Conservation (phyloP, 148 eudicot species). For the Chenopodium berlandieri region DNA sequence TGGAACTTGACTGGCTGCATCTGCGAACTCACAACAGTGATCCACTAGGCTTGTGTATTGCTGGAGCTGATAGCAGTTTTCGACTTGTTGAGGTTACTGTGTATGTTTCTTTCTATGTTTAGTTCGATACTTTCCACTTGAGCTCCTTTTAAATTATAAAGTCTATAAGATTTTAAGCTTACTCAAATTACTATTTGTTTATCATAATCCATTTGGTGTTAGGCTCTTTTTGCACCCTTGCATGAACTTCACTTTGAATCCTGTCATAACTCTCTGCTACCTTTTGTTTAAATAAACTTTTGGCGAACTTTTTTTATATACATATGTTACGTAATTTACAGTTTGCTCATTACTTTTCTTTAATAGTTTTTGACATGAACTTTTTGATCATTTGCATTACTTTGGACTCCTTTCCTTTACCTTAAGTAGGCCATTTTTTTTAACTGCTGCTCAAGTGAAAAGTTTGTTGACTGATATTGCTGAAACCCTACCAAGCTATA, state of each 20-base stretch:
- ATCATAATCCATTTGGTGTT: background rate
- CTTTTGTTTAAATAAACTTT: background rate
- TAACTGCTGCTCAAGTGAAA: background rate
- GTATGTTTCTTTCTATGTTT: constrained; percentile 50
- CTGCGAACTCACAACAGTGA: constrained; percentile 77
- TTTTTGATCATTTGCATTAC: background rate
- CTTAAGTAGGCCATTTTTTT: background rate
- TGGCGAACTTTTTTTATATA: background rate
- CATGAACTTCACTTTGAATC: background rate
- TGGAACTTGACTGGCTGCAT: constrained; percentile 98
- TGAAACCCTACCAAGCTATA: background rate
- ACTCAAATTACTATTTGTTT: background rate
- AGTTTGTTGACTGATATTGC: background rate
- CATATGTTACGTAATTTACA: background rate
- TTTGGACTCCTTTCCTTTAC: background rate
- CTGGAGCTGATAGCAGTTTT: constrained; percentile 99
- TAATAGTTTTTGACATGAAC: background rate
- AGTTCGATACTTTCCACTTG: constrained; percentile 9
- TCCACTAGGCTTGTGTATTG: constrained; percentile 88
- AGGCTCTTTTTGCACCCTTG: background rate
- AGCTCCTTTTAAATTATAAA: background rate
- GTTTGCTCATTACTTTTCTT: background rate
- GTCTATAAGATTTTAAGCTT: background rate
- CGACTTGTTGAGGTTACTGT: constrained; percentile 87
- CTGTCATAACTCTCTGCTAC: background rate